These are phyloP conservation scores for Telfairia occidentalis DNA, from an alignment of 331 rosid species.

Conservation along the genomic window DNA sequence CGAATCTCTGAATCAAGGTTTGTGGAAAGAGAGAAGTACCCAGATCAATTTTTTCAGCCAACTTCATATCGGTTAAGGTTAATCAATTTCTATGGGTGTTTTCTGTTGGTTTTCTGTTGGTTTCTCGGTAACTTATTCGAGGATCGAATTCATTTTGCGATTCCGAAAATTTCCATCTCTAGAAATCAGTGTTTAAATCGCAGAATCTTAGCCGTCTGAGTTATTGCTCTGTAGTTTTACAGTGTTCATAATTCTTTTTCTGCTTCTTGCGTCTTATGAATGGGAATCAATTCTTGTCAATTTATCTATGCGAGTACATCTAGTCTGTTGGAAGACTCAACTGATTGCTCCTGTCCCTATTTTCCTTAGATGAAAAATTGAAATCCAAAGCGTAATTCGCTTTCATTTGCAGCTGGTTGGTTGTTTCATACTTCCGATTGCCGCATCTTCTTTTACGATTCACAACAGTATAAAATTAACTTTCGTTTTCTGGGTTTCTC, in stretches of 20 bases:
- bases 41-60: constrained; percentile 38
- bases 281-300: not conserved
- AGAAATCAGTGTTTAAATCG: constrained; percentile 5
- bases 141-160: constrained; percentile 21
- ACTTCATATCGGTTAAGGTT: constrained; percentile 18
- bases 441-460: constrained; percentile 1
- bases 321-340: constrained; percentile 4
- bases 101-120: constrained; percentile 10
- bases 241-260: not conserved
- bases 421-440: constrained; percentile 12
- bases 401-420: not conserved
- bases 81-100: constrained; percentile 6
- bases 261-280: not conserved
- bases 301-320: not conserved
- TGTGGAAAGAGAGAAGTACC: constrained; percentile 12
- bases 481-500: constrained; percentile 4
- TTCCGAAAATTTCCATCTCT: constrained; percentile 27
- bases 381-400: not conserved
- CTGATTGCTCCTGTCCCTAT: constrained; percentile 8
- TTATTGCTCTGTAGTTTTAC: constrained; percentile 5
- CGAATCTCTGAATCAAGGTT: constrained; percentile 24
- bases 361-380: not conserved
- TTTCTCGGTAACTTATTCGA: not conserved
- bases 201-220: constrained; percentile 6
- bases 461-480: not conserved